Evolutionary conservation across 768 basidiomycete species (phyloP).

Genomic region (Tulasnella sp.): DNA sequence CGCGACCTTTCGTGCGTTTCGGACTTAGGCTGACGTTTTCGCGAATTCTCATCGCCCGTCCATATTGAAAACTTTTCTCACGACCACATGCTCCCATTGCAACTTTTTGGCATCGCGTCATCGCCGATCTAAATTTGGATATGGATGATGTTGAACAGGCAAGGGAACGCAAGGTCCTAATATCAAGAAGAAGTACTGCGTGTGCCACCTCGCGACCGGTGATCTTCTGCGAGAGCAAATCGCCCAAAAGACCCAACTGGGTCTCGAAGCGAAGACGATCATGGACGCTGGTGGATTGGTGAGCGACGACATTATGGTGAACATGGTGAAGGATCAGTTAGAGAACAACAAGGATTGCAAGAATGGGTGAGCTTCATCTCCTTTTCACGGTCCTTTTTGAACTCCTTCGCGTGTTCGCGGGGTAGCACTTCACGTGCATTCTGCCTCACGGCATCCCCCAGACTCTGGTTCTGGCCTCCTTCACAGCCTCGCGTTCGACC

Average conservation of each 20-base stretch:
- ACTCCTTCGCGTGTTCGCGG: not conserved
- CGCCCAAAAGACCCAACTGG: constrained; percentile 75
- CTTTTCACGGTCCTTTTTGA: not conserved
- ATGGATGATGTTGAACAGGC: constrained; percentile 47
- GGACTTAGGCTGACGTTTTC: constrained; percentile 18
- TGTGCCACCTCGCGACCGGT: constrained; percentile 97
- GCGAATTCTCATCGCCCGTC: not conserved
- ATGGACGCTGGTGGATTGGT: constrained; percentile 97
- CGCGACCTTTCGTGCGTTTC: not conserved
- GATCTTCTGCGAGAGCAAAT: constrained; percentile 99
- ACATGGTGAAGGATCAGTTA: constrained; percentile 94
- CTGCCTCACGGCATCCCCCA: not conserved
- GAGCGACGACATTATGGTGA: constrained; percentile 93
- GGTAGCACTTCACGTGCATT: not conserved
- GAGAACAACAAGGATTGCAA: constrained; percentile 89
- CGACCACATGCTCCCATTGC: constrained; percentile 7
- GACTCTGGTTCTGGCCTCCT: not conserved
- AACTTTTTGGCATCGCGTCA: not conserved
- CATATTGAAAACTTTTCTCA: constrained; percentile 3
- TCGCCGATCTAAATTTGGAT: not conserved
- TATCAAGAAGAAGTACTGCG: constrained; percentile 88
- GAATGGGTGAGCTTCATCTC: constrained; percentile 72
- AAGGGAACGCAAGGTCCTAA: constrained; percentile 97
- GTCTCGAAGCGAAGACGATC: constrained; percentile 90
- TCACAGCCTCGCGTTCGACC: not conserved